Conservation (phyloP, 2,329 filamentous ascomycete genomes). For the Monosporascus sp. region DNA sequence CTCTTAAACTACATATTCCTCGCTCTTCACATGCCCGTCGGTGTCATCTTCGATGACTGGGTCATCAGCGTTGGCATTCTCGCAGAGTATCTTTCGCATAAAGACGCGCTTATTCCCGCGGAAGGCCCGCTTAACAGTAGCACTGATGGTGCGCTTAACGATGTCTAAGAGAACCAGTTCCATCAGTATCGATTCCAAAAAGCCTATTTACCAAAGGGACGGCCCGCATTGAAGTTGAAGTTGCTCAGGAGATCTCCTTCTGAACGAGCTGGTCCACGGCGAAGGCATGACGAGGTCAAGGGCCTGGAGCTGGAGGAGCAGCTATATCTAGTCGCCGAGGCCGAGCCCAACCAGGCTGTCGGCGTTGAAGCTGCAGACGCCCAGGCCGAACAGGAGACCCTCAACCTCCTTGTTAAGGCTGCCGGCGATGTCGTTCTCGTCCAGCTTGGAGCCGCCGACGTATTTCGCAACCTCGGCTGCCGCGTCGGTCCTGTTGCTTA, state of each 20-base stretch:
- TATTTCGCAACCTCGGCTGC: constrained; percentile 7
- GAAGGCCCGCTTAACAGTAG: constrained; percentile 16
- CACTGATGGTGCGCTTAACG: constrained; percentile 19
- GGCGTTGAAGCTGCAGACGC: constrained; percentile 22
- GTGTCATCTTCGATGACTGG: neutral
- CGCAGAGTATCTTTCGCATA: constrained; percentile 14
- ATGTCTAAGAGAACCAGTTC: constrained; percentile 14
- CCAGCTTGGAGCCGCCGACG: constrained; percentile 4
- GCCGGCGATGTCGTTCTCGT: constrained; percentile 11
- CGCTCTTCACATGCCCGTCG: neutral
- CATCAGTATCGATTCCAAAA: neutral
- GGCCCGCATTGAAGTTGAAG: constrained; percentile 11
- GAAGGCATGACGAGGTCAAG: constrained; percentile 19
- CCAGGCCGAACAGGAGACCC: constrained; percentile 18
- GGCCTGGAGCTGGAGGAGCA: constrained; percentile 21
- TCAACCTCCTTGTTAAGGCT: constrained; percentile 12
- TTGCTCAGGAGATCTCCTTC: constrained; percentile 17
- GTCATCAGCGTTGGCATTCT: constrained; percentile 1
- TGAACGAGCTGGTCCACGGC: constrained; percentile 18
- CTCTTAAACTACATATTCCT: neutral
- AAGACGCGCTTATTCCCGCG: constrained; percentile 15
- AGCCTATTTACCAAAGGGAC: constrained; percentile 2
- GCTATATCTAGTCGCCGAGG: constrained; percentile 20
- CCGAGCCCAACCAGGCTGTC: constrained; percentile 14
- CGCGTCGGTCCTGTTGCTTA: constrained; percentile 10